Conservation (phyloP, 257 asterid genomes). For the Mitragyna speciosa region DNA sequence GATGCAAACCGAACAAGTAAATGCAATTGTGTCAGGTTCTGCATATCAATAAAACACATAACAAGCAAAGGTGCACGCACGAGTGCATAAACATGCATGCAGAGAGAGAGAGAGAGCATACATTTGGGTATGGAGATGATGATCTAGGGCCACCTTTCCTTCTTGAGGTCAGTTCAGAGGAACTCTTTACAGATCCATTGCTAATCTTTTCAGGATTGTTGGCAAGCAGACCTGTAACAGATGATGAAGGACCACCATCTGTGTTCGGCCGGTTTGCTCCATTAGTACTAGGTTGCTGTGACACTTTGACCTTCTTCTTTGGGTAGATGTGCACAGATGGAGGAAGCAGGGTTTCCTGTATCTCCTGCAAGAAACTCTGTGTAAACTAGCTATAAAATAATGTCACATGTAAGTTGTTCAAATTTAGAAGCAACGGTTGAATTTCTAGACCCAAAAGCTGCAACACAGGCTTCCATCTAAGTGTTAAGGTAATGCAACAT, state of each 20-base stretch:
- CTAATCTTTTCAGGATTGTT: conserved; percentile 29
- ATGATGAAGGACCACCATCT: conserved; percentile 21
- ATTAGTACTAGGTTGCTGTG: conserved; percentile 34
- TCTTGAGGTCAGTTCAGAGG: conserved; percentile 29
- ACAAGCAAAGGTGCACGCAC: neutral
- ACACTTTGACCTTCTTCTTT: conserved; percentile 45
- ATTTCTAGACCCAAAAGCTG: neutral
- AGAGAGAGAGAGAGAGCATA: conserved; percentile 32
- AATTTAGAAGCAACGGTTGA: neutral
- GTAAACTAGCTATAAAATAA: neutral
- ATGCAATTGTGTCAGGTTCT: neutral
- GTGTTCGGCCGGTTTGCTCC: conserved; percentile 25
- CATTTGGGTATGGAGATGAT: conserved; percentile 78
- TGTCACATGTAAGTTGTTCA: neutral
- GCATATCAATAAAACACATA: neutral
- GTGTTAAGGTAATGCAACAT: conserved; percentile 14
- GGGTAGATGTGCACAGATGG: conserved; percentile 67
- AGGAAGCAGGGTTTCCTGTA: conserved; percentile 86
- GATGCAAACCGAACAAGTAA: neutral
- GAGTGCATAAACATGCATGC: neutral
- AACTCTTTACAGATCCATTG: conserved; percentile 30
- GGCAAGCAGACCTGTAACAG: neutral
- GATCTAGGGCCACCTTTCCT: conserved; percentile 41
- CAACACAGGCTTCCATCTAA: conserved; percentile 5
- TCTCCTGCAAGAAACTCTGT: conserved; percentile 53